phyloP scores from a whole-genome alignment of 2,329 filamentous ascomycete genomes.

The Colletotrichum endophyticum region DNA sequence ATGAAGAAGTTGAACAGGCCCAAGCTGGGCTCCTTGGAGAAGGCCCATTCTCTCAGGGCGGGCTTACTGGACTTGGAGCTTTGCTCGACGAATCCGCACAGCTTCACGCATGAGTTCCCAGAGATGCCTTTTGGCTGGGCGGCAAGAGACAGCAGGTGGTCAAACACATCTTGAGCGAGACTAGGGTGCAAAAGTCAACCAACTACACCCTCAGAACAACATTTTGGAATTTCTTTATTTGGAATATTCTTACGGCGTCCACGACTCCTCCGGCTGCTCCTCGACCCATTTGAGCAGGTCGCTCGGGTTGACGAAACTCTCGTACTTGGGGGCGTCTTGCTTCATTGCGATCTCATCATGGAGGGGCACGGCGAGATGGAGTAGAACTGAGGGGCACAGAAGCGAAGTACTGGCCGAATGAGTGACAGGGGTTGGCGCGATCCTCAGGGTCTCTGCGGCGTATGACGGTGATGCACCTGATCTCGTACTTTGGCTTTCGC shows the following conservation, averaged over 20 bases:
- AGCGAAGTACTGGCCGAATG: background rate
- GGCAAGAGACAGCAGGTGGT: constrained; percentile 52
- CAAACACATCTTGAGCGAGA: constrained; percentile 47
- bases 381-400: constrained; percentile 14
- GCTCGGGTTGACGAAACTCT: constrained; percentile 36
- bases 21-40: constrained; percentile 50
- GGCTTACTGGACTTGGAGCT: constrained; percentile 55
- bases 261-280: constrained; percentile 35
- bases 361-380: constrained; percentile 9
- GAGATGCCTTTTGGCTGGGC: constrained; percentile 60
- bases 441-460: background rate
- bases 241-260: constrained; percentile 38
- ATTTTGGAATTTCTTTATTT: background rate
- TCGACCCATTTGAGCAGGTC: constrained; percentile 48
- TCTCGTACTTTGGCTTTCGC: background rate
- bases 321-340: constrained; percentile 18
- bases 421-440: background rate
- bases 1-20: constrained; percentile 67
- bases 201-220: background rate
- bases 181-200: constrained; percentile 21
- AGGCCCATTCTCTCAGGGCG: constrained; percentile 53
- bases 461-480: background rate
- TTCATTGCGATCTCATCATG: constrained; percentile 17
- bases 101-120: constrained; percentile 62
- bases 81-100: constrained; percentile 67